Evolutionary conservation across 2,329 filamentous ascomycete species (phyloP).

Genomic region (Alternaria conjuncta): DNA sequence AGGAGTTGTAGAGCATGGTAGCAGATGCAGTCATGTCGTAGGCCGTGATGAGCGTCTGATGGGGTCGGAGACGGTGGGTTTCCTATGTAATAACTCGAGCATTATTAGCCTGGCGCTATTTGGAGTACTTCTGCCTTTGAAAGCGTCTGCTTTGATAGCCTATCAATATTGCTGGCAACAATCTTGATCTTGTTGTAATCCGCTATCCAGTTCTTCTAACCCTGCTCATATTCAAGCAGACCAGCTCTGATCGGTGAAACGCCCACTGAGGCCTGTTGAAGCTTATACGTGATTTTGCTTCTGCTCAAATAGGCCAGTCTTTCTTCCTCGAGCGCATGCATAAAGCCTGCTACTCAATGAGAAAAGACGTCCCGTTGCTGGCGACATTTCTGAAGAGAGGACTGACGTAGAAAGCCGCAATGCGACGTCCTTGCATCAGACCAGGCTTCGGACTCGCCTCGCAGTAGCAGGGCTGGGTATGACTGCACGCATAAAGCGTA

Average conservation of each 20-base stretch:
- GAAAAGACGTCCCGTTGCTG: constrained; percentile 41
- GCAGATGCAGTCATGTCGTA: neutral
- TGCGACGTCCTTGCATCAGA: neutral
- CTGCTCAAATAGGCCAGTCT: neutral
- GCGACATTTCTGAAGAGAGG: constrained; percentile 18
- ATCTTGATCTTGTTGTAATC: neutral
- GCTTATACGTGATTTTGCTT: neutral
- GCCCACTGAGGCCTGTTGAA: neutral
- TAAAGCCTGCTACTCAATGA: constrained; percentile 42
- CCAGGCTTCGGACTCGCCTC: neutral
- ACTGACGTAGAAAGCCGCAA: neutral
- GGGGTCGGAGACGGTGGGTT: neutral
- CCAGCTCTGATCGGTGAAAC: neutral
- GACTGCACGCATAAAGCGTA: neutral
- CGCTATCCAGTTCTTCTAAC: neutral
- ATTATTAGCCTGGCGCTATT: constrained; percentile 21
- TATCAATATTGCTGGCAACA: neutral
- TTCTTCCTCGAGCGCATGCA: constrained; percentile 43
- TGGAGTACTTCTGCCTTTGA: neutral
- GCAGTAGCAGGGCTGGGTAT: neutral
- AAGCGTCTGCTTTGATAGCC: neutral
- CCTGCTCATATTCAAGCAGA: neutral
- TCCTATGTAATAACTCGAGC: constrained; percentile 1
- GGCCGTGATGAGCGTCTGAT: neutral
- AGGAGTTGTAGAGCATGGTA: constrained; percentile 34